These are phyloP conservation scores for Suhomyces taliae DNA, from an alignment of 1,139 yeast genomes.

Conservation along the genomic window DNA sequence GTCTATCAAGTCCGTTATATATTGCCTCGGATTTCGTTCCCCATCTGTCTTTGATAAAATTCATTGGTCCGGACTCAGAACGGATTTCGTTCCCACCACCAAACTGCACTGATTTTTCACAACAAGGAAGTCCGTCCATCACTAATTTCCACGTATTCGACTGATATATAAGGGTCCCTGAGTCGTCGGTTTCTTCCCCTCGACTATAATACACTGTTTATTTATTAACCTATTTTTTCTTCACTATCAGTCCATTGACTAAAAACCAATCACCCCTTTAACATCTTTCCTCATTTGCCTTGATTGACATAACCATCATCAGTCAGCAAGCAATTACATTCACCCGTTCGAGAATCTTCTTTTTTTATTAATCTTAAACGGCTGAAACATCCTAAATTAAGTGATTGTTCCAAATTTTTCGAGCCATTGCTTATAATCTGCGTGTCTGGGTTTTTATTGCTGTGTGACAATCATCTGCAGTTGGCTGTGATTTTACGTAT, in stretches of 20 bases:
- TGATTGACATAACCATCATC: background rate
- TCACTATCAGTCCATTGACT: too few species aligned
- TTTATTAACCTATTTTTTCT: too few species aligned
- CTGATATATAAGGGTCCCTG: background rate
- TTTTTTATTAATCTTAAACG: background rate
- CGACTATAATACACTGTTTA: background rate
- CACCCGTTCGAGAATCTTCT: background rate
- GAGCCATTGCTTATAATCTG: too few species aligned
- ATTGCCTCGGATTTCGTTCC: background rate
- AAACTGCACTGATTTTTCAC: constrained; percentile 2
- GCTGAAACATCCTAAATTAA: background rate
- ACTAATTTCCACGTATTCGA: background rate
- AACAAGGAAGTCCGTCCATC: constrained; percentile 9
- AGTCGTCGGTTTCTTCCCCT: background rate
- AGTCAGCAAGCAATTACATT: background rate
- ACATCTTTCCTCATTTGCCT: background rate
- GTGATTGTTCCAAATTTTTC: background rate
- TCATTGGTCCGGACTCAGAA: background rate
- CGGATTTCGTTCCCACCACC: background rate
- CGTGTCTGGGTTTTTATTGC: background rate
- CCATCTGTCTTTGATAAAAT: background rate
- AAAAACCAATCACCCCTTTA: too few species aligned
- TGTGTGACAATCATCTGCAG: too few species aligned
- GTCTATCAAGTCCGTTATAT: background rate
- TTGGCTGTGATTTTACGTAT: too few species aligned